Evolutionary conservation across 805 yeast species (phyloP).

Genomic region (Yarrowia sp.): DNA sequence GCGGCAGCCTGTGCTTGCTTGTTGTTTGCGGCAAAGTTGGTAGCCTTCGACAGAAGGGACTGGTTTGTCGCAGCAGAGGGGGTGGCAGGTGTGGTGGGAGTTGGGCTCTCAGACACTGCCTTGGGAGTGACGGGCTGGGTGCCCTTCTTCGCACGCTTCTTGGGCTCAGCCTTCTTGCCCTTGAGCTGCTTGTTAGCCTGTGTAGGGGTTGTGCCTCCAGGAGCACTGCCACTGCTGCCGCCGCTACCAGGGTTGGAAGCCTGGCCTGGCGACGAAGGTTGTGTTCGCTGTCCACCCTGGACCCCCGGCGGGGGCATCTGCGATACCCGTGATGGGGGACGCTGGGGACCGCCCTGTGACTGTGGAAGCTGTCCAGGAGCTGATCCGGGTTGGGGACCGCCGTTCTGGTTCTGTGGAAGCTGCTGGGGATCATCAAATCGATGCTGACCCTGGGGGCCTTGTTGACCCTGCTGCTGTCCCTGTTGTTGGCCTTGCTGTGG

Average conservation of each 20-base stretch:
- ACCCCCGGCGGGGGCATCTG: conserved; percentile 35
- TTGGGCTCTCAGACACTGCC: conserved; percentile 19
- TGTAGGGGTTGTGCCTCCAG: conserved; percentile 27
- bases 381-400: conserved; percentile 16
- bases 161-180: conserved; percentile 30
- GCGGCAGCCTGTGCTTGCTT: conserved; percentile 21
- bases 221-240: conserved; percentile 9
- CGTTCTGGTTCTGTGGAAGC: background rate
- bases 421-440: conserved; percentile 27
- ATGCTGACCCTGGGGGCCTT: background rate
- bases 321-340: conserved; percentile 18
- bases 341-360: conserved; percentile 25
- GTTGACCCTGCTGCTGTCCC: background rate
- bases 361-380: conserved; percentile 26
- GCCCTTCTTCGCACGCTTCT: conserved; percentile 32
- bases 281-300: conserved; percentile 31
- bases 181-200: conserved; percentile 29
- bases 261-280: conserved; percentile 33
- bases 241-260: conserved; percentile 28
- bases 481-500: conserved; percentile 24
- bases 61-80: conserved; percentile 14
- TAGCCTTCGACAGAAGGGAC: conserved; percentile 11
- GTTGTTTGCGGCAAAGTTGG: conserved; percentile 18
- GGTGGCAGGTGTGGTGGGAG: conserved; percentile 25
- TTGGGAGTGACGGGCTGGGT: conserved; percentile 24